These are phyloP conservation scores for Malus hybrid DNA, from an alignment of 331 rosid genomes.

Conservation along the genomic window DNA sequence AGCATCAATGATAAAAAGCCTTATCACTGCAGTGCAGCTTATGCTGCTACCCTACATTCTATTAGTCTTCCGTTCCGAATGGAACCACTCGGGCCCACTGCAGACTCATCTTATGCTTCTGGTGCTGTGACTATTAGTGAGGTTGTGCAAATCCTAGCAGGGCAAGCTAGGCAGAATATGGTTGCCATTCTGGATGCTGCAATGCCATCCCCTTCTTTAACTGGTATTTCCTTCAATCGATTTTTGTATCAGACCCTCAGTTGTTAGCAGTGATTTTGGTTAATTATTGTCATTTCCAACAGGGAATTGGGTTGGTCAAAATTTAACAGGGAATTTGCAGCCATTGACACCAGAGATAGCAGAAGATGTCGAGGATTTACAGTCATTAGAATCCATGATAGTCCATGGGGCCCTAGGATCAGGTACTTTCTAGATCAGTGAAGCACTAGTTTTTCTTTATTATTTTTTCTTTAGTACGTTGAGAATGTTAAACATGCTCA, in stretches of 20 bases:
- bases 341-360: slow-evolving; percentile 64
- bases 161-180: slow-evolving; percentile 70
- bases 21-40: slow-evolving; percentile 79
- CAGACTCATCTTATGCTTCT: slow-evolving; percentile 40
- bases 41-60: slow-evolving; percentile 77
- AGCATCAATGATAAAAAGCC: slow-evolving; percentile 51
- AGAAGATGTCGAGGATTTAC: slow-evolving; percentile 48
- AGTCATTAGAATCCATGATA: slow-evolving; percentile 53
- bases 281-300: slow-evolving; percentile 23
- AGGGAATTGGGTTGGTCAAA: slow-evolving; percentile 39
- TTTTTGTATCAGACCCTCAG: neutral
- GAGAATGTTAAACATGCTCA: neutral
- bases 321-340: slow-evolving; percentile 45
- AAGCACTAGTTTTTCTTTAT: neutral
- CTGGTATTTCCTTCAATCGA: slow-evolving; percentile 33
- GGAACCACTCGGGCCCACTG: slow-evolving; percentile 56
- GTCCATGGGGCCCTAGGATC: slow-evolving; percentile 68
- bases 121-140: slow-evolving; percentile 69
- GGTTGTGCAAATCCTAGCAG: slow-evolving; percentile 58
- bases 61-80: slow-evolving; percentile 77
- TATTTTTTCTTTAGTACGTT: neutral
- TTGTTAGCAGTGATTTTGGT: slow-evolving; percentile 19
- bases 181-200: slow-evolving; percentile 76
- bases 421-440: slow-evolving; percentile 30
- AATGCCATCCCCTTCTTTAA: slow-evolving; percentile 76